Evolutionary conservation across 2,329 filamentous ascomycete species (phyloP).

Genomic region (Talaromyces amestolkiae): DNA sequence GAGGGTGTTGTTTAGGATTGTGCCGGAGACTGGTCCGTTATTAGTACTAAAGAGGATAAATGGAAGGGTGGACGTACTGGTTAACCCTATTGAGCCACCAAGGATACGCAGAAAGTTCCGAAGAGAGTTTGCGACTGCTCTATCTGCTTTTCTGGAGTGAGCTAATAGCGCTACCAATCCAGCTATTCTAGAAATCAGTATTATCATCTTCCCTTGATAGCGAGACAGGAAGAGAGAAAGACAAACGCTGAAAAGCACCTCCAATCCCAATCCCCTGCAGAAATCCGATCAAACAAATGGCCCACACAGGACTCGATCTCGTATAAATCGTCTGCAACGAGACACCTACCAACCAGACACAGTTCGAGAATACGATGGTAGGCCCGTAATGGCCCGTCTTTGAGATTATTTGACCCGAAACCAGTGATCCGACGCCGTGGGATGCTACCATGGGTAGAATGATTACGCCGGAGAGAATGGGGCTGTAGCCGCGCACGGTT

Average conservation of each 20-base stretch:
- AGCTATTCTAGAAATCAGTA: not conserved
- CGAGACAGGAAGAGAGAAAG: not conserved
- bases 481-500: constrained; percentile 7
- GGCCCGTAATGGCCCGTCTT: constrained; percentile 10
- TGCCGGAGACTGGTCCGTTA: constrained; percentile 5
- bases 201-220: not conserved
- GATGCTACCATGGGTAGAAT: constrained; percentile 15
- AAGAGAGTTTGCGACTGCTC: constrained; percentile 14
- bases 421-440: constrained; percentile 9
- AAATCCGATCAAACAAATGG: constrained; percentile 14
- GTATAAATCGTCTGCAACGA: constrained; percentile 12
- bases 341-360: constrained; percentile 11
- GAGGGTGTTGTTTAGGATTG: constrained; percentile 16
- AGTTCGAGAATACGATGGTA: constrained; percentile 3
- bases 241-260: constrained; percentile 11
- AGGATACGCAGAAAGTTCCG: constrained; percentile 16
- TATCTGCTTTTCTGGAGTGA: constrained; percentile 14
- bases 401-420: constrained; percentile 10
- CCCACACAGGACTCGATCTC: constrained; percentile 5
- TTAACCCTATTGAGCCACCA: constrained; percentile 14
- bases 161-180: constrained; percentile 10
- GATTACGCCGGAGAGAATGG: constrained; percentile 9
- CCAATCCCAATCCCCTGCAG: constrained; percentile 13
- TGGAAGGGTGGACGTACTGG: not conserved
- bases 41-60: not conserved